Conservation (phyloP, 2,329 filamentous ascomycete species). For the Cladobotryum mycophilum region DNA sequence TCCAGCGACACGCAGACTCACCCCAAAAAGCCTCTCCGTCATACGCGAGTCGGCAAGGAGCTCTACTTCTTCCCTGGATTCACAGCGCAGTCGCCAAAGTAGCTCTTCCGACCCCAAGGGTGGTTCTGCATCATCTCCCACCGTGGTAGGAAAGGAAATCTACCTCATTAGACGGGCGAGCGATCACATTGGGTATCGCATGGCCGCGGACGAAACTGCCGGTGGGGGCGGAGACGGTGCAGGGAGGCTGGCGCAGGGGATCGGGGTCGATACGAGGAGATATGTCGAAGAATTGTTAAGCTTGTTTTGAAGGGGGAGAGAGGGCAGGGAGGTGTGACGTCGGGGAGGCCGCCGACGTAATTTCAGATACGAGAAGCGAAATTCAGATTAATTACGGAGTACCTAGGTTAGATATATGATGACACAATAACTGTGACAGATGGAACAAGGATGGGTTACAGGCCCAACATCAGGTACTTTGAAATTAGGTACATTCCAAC, state of each 20-base stretch:
- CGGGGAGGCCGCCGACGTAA: neutral
- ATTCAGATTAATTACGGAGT: too few relatives aligned
- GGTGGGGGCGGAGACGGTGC: constrained; percentile 48
- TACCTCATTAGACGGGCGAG: constrained; percentile 55
- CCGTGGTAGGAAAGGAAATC: constrained; percentile 48
- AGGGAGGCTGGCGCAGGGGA: constrained; percentile 60
- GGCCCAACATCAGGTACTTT: too few relatives aligned
- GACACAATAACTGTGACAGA: too few relatives aligned
- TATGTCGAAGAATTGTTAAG: constrained; percentile 70
- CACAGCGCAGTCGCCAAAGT: neutral
- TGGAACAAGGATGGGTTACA: too few relatives aligned
- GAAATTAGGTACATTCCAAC: too few relatives aligned
- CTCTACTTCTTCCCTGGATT: constrained; percentile 13
- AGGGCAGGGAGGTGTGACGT: too few relatives aligned
- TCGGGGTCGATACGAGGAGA: constrained; percentile 68
- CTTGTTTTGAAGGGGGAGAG: constrained; percentile 31
- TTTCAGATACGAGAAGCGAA: too few relatives aligned
- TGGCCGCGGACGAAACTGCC: constrained; percentile 31
- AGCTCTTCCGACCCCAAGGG: neutral
- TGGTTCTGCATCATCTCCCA: neutral
- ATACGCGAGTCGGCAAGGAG: constrained; percentile 18
- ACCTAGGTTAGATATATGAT: too few relatives aligned
- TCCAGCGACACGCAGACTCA: constrained; percentile 29
- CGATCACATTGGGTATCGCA: constrained; percentile 41
- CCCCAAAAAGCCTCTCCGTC: constrained; percentile 18